Percentiles rank a stretch among this genome's conserved stretches.
phyloP scores from a whole-genome alignment of 2,329 filamentous ascomycete species.

The Penicillium italicum region DNA sequence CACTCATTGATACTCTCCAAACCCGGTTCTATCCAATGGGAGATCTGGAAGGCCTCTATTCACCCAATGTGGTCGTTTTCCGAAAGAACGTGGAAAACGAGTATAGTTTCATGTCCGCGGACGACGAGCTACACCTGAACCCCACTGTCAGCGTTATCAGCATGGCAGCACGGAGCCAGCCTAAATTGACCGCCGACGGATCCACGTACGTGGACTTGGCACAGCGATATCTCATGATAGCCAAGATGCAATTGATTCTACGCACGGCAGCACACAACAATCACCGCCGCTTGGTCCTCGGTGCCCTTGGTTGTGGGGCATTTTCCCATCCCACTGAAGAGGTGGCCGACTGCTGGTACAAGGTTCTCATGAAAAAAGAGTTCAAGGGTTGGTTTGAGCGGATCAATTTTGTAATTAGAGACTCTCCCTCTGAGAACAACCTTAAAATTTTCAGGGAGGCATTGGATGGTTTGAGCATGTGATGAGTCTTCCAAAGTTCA shows the following conservation, averaged over 20 bases:
- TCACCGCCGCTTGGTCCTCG: constrained; percentile 61
- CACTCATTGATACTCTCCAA: constrained; percentile 40
- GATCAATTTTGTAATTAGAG: constrained; percentile 60
- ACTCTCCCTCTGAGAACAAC: neutral
- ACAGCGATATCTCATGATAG: constrained; percentile 55
- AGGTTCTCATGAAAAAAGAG: constrained; percentile 59
- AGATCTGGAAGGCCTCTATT: constrained; percentile 54
- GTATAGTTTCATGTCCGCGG: constrained; percentile 44
- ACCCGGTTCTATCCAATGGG: constrained; percentile 53
- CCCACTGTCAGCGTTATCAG: constrained; percentile 54
- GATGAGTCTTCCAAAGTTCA: neutral
- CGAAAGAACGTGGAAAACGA: constrained; percentile 49
- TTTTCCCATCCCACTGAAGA: constrained; percentile 61
- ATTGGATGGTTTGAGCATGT: neutral
- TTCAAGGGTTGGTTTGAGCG: constrained; percentile 63
- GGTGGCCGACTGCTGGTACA: constrained; percentile 60
- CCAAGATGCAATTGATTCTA: constrained; percentile 61
- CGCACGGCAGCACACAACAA: constrained; percentile 56
- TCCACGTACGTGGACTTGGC: constrained; percentile 40
- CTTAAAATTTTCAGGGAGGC: neutral
- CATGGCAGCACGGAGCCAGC: constrained; percentile 54
- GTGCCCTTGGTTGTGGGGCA: constrained; percentile 66
- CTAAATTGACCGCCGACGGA: constrained; percentile 27
- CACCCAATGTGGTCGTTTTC: constrained; percentile 58
- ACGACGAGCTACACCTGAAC: neutral